These are phyloP conservation scores for Plicaturopsis crispa DNA, from an alignment of 768 basidiomycete species.

Conservation along the genomic window DNA sequence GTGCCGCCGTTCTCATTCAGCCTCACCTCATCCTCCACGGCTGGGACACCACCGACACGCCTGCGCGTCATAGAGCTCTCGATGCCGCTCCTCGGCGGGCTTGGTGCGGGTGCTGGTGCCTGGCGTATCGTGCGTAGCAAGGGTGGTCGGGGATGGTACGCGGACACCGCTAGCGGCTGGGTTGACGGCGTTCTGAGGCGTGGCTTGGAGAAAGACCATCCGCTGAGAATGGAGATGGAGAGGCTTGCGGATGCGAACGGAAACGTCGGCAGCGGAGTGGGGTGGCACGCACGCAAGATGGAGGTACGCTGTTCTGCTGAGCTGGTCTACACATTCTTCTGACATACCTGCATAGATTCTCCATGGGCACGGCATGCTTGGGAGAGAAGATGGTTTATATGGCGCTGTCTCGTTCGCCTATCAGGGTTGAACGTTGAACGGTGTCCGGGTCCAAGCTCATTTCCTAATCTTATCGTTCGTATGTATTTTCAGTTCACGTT, in stretches of 20 bases:
- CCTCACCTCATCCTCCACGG: conserved; percentile 21
- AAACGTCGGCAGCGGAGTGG: conserved; percentile 84
- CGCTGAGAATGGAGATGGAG: conserved; percentile 64
- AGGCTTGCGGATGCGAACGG: conserved; percentile 75
- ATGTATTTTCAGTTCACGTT: too few species aligned
- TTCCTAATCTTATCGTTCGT: too few species aligned
- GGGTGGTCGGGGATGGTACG: conserved; percentile 93
- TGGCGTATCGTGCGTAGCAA: conserved; percentile 92
- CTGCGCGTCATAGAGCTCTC: conserved; percentile 86
- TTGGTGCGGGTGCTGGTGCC: conserved; percentile 73
- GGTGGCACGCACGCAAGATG: conserved; percentile 97
- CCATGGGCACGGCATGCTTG: conserved; percentile 85
- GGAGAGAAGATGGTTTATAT: conserved; percentile 88
- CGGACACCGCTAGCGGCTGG: conserved; percentile 86
- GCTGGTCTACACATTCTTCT: conserved; percentile 3
- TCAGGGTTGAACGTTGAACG: conserved; percentile 78
- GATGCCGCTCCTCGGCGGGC: conserved; percentile 54
- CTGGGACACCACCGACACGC: conserved; percentile 50
- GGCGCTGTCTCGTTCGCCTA: conserved; percentile 94
- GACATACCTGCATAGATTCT: conserved; percentile 44
- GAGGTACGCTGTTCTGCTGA: conserved; percentile 44
- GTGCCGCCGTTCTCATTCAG: conserved; percentile 70
- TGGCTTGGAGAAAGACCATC: conserved; percentile 53
- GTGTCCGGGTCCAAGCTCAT: too few species aligned
- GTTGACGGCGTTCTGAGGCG: conserved; percentile 50